A percentile compares a stretch with the other conserved stretches of the same genome.
Conservation (phyloP, 192 early-diverging fungal species). For the Coemansia sp. region DNA sequence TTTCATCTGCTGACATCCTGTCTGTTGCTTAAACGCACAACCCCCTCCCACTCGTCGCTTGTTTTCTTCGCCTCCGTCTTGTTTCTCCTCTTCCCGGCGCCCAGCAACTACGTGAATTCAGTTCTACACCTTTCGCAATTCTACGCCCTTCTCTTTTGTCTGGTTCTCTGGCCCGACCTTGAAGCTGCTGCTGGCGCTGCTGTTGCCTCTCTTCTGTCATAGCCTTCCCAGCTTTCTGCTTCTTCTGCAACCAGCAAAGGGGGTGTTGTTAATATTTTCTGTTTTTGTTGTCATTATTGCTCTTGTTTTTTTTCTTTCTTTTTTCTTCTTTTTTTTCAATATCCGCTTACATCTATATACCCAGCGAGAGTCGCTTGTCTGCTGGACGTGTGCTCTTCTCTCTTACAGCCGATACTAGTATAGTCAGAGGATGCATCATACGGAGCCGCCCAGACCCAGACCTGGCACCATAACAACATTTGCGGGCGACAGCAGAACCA, state of each 20-base stretch:
- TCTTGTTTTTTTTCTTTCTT: background rate
- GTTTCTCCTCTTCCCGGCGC: too few relatives aligned
- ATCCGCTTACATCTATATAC: background rate
- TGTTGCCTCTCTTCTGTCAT: background rate
- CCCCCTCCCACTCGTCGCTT: too few relatives aligned
- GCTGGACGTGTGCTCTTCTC: background rate
- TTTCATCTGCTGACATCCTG: too few relatives aligned
- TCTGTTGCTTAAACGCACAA: too few relatives aligned
- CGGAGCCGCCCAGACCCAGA: slow-evolving; percentile 31
- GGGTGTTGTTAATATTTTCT: too few relatives aligned
- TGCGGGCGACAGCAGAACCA: background rate
- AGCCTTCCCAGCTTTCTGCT: background rate
- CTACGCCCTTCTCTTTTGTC: background rate
- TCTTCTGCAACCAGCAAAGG: background rate
- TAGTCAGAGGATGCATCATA: slow-evolving; percentile 17
- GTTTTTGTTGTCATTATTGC: background rate
- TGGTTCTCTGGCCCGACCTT: background rate
- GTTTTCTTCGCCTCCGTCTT: too few relatives aligned
- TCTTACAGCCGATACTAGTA: background rate
- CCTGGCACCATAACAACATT: background rate
- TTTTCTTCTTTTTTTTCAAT: background rate
- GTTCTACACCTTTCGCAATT: too few relatives aligned
- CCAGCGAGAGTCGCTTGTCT: background rate
- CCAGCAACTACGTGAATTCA: too few relatives aligned
- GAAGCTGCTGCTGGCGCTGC: background rate